Percentiles rank a stretch among this genome's conserved stretches.
phyloP scores from a whole-genome alignment of 2,329 filamentous ascomycete genomes.

The Penicillium sp. region DNA sequence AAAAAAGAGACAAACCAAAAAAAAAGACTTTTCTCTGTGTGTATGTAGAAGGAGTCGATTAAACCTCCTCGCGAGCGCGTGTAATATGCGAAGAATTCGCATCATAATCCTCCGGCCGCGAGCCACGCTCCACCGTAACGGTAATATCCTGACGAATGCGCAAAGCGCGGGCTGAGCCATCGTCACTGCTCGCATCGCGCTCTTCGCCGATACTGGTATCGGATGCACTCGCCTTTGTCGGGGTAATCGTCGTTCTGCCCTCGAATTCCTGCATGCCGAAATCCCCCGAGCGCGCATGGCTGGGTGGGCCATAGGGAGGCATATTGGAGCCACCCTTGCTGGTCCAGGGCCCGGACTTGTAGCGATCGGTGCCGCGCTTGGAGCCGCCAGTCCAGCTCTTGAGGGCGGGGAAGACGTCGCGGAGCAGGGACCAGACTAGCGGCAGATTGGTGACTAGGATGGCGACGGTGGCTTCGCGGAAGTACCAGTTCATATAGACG shows the following conservation, averaged over 20 bases:
- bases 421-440: slow-evolving; percentile 52
- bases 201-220: slow-evolving; percentile 33
- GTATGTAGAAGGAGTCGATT: background rate
- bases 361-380: slow-evolving; percentile 33
- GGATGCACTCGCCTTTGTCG: slow-evolving; percentile 28
- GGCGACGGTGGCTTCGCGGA: slow-evolving; percentile 46
- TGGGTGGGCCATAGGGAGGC: slow-evolving; percentile 30
- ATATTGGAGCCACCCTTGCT: slow-evolving; percentile 29
- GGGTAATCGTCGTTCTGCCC: slow-evolving; percentile 25
- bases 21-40: background rate
- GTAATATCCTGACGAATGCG: slow-evolving; percentile 43
- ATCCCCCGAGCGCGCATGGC: slow-evolving; percentile 28
- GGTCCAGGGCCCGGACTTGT: slow-evolving; percentile 33
- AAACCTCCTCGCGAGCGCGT: slow-evolving; percentile 17
- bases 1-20: background rate
- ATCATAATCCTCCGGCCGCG: slow-evolving; percentile 16
- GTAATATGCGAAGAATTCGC: slow-evolving; percentile 9
- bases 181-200: slow-evolving; percentile 33
- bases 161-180: slow-evolving; percentile 37
- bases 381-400: slow-evolving; percentile 43
- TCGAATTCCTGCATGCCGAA: slow-evolving; percentile 33
- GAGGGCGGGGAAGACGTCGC: slow-evolving; percentile 47
- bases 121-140: slow-evolving; percentile 29
- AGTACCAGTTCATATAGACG: slow-evolving; percentile 50
- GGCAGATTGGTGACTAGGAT: slow-evolving; percentile 53